Conservation (phyloP, 202 grass and related monocot species). For the Musa balbisiana region DNA sequence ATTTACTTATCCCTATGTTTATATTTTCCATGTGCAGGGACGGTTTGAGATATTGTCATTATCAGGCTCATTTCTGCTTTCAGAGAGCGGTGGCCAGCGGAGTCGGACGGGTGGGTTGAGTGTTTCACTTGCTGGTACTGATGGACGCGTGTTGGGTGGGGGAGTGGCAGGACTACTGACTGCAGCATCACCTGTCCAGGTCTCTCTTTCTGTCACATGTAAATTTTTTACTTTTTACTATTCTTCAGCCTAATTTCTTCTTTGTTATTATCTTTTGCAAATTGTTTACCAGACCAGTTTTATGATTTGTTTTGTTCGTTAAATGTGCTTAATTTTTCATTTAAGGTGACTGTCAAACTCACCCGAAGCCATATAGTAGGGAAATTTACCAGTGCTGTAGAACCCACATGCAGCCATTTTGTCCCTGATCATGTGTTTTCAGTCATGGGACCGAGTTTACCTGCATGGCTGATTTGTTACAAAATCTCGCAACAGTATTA, state of each 20-base stretch:
- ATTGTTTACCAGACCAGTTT: not conserved
- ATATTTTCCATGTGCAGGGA: conserved; percentile 33
- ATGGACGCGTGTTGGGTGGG: conserved; percentile 87
- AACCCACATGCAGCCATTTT: too few relatives aligned
- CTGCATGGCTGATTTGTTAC: too few relatives aligned
- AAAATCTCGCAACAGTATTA: too few relatives aligned
- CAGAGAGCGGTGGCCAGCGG: conserved; percentile 61
- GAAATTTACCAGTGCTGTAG: too few relatives aligned
- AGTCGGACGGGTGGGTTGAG: conserved; percentile 84
- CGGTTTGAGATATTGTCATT: conserved; percentile 91
- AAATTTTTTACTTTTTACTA: not conserved
- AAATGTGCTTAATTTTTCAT: too few relatives aligned
- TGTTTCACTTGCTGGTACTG: conserved; percentile 80
- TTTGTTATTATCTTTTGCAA: not conserved
- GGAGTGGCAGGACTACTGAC: conserved; percentile 79
- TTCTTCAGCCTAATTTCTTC: conserved; percentile 4
- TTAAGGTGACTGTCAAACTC: too few relatives aligned
- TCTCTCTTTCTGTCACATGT: conserved; percentile 20
- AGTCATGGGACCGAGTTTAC: too few relatives aligned
- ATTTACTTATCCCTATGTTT: not conserved
- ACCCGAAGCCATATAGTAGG: too few relatives aligned
- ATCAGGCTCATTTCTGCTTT: conserved; percentile 73
- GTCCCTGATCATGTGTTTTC: too few relatives aligned
- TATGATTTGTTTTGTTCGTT: not conserved
- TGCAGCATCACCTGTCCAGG: conserved; percentile 91